Base-by-base conservation (phyloP, 768 basidiomycete species). In the Kwoniella newhampshirensis region DNA sequence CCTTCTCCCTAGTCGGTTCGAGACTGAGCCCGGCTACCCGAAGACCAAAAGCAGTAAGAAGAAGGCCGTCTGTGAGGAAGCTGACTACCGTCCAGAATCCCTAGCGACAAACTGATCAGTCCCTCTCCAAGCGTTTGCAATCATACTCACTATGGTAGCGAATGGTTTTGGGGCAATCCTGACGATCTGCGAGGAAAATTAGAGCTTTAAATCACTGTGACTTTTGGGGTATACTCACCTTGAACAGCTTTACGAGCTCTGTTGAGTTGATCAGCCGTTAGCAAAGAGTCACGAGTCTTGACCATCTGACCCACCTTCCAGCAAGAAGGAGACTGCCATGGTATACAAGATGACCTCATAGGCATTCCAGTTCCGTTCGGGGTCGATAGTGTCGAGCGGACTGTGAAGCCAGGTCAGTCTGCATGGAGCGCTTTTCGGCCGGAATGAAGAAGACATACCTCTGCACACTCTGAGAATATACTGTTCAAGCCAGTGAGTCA, bases 301-400 rank as follows among this genome's bases (percentile, higher is more conserved):
- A 27, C 12, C 4, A 2, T 50, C 48, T 39, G 9, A 70, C 79
- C 58, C 65, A 87, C 91, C 87, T 83, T 96, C 91, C 42, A 88
- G 68, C 17, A 84, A 79, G 60, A 91, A 92, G 0, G 91, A 81
- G 11, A 90, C 67, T 0, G 84, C 82, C 83, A 96, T 82, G 36
- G 85, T 67, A 70, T 97, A 97, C 25, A 97, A 79, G 9, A 85
- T 67, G 49, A 85, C 77, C 77, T 97, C 93, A 86, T 87, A 96
- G 42, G 69, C 77, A 69, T 94, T 91, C 21, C 91, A 79, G n/a
- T 49, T 67, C 64, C 80, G 80, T 9, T 78, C 71, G 12, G 84
- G 81, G 61, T 86, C 82, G 25, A 90, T 70, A 45, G 83, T 82
- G 65, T 91, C 85, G 23, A 90, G 74, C 2, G 90, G 91, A 79